phyloP scores from a whole-genome alignment of 139 green algal species.

The Dunaliella primolecta region DNA sequence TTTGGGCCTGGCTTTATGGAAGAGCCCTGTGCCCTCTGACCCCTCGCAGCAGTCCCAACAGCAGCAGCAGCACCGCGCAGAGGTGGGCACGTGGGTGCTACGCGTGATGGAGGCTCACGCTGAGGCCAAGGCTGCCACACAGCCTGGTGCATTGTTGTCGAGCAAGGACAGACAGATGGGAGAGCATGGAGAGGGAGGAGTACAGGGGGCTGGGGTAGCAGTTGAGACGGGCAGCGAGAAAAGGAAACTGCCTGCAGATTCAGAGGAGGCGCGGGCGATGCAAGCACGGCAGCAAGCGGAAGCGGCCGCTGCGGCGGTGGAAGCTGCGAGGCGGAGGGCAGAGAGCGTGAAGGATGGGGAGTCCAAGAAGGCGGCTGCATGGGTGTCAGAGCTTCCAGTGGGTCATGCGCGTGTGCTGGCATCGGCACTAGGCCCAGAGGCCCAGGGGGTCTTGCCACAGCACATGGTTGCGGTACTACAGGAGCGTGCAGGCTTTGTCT shows the following conservation, averaged over 20 bases:
- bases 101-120: not conserved
- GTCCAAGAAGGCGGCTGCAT: not conserved
- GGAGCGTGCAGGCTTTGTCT: not conserved
- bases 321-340: not conserved
- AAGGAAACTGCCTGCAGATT: not conserved
- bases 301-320: not conserved
- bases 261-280: not conserved
- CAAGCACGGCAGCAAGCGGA: not conserved
- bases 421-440: not conserved
- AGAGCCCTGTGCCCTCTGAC: not conserved
- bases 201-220: no score
- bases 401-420: not conserved
- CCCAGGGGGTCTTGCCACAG: not conserved
- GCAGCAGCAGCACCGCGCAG: not conserved
- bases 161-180: not conserved
- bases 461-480: not conserved
- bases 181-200: not conserved
- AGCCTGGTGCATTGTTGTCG: not conserved
- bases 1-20: not conserved
- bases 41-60: not conserved
- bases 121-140: not conserved
- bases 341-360: not conserved
- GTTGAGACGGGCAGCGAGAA: no score
- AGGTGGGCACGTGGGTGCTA: not conserved
- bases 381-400: not conserved